These are phyloP conservation scores for Ogataea paraovalis DNA, from an alignment of 805 yeast genomes.

Conservation along the genomic window DNA sequence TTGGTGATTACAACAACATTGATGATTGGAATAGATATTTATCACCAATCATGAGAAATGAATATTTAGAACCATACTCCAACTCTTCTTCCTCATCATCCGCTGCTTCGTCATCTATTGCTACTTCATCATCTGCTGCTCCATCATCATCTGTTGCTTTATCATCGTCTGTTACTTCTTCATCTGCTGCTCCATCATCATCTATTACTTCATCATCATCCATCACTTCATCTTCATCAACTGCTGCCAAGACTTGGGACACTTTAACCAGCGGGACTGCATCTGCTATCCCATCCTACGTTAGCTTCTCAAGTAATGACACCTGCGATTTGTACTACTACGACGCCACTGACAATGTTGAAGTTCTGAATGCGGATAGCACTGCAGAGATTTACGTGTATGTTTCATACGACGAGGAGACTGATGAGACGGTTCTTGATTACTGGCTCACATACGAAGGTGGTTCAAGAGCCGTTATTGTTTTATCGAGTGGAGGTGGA, in stretches of 20 bases:
- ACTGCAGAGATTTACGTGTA: background rate
- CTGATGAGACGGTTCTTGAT: background rate
- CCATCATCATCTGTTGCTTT: background rate
- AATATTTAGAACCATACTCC: background rate
- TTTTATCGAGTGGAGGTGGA: background rate
- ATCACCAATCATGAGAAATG: conserved; percentile 3
- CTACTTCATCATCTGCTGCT: background rate
- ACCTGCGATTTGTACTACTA: background rate
- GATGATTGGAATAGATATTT: conserved; percentile 12
- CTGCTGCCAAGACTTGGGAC: background rate
- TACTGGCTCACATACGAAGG: background rate
- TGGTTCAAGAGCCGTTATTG: background rate
- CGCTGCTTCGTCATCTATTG: background rate
- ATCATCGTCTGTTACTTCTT: background rate
- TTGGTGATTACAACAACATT: conserved; percentile 6
- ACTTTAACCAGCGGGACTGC: background rate
- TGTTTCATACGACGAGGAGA: background rate
- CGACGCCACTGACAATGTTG: background rate
- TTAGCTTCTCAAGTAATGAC: background rate
- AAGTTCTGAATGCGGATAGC: background rate
- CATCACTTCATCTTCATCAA: background rate
- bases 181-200: background rate
- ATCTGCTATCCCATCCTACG: background rate
- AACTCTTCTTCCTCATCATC: background rate
- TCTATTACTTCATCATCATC: background rate